A percentile compares a stretch with the other conserved stretches of the same genome.
These are phyloP conservation scores for Candida silvicultrix DNA, from an alignment of 805 yeast species.

Conservation along the genomic window DNA sequence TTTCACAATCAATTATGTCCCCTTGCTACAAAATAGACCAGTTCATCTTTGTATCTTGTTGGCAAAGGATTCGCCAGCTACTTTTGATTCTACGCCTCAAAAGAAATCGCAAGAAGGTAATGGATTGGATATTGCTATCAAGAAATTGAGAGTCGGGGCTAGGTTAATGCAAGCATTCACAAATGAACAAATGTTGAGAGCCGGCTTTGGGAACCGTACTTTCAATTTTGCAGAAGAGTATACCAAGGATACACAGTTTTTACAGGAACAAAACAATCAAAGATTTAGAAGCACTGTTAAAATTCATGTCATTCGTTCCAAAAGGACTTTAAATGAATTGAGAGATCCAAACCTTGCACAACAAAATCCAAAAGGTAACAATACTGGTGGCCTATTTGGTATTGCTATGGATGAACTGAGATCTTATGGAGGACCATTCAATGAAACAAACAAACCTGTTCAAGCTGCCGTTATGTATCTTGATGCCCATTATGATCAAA, in stretches of 20 bases:
- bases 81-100: conserved; percentile 63
- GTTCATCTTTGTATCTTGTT: conserved; percentile 74
- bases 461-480: conserved; percentile 83
- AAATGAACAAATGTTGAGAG: conserved; percentile 77
- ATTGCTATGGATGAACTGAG: conserved; percentile 73
- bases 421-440: conserved; percentile 49
- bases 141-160: conserved; percentile 74
- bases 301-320: conserved; percentile 68
- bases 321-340: conserved; percentile 62
- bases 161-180: conserved; percentile 90
- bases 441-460: conserved; percentile 34
- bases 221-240: conserved; percentile 71
- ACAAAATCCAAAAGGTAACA: conserved; percentile 67
- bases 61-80: conserved; percentile 67
- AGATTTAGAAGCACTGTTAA: conserved; percentile 56
- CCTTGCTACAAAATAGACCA: conserved; percentile 61
- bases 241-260: conserved; percentile 44
- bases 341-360: conserved; percentile 80
- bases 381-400: conserved; percentile 70
- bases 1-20: conserved; percentile 41
- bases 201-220: conserved; percentile 72
- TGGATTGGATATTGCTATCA: conserved; percentile 60
- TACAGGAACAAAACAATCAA: conserved; percentile 29
- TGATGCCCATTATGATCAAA: conserved; percentile 79
- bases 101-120: conserved; percentile 50